Conservation (phyloP, 2,329 filamentous ascomycete genomes). For the Magnaporthiopsis rhizophila region DNA sequence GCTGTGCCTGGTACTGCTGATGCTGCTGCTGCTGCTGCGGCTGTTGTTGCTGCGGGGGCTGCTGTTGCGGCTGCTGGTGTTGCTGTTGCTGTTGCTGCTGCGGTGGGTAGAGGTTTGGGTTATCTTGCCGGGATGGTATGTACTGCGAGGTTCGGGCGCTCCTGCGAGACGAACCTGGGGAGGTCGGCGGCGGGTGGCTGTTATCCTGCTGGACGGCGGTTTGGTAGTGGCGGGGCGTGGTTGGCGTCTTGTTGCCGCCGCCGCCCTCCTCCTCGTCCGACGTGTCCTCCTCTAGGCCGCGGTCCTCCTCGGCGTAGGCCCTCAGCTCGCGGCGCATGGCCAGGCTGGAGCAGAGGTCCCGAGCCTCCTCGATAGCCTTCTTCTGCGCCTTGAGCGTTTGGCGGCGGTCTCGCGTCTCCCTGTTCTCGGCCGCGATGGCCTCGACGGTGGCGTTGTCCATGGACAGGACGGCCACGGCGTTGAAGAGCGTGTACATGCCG, state of each 20-base stretch:
- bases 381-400: slow-evolving; percentile 39
- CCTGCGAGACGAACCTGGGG: neutral
- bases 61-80: neutral
- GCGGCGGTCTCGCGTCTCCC: slow-evolving; percentile 42
- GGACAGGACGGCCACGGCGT: slow-evolving; percentile 41
- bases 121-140: neutral
- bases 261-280: slow-evolving; percentile 19
- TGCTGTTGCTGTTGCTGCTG: slow-evolving; percentile 1
- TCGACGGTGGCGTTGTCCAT: slow-evolving; percentile 38
- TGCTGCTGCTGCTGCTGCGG: neutral
- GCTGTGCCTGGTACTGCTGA: neutral
- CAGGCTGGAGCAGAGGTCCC: slow-evolving; percentile 38
- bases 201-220: too few species aligned
- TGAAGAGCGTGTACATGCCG: slow-evolving; percentile 43
- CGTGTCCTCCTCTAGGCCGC: slow-evolving; percentile 15
- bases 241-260: slow-evolving; percentile 2
- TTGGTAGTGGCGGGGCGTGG: neutral
- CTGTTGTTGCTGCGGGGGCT: neutral
- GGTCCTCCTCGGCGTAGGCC: slow-evolving; percentile 19
- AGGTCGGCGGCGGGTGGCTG: too few species aligned
- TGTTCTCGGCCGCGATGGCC: slow-evolving; percentile 44
- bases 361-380: slow-evolving; percentile 41
- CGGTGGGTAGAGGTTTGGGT: neutral
- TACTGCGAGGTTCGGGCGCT: neutral
- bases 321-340: slow-evolving; percentile 45